A percentile compares a stretch with the other conserved stretches of the same genome.
phyloP scores from a whole-genome alignment of 129 eudicot species.

The Pittosporum tobira region DNA sequence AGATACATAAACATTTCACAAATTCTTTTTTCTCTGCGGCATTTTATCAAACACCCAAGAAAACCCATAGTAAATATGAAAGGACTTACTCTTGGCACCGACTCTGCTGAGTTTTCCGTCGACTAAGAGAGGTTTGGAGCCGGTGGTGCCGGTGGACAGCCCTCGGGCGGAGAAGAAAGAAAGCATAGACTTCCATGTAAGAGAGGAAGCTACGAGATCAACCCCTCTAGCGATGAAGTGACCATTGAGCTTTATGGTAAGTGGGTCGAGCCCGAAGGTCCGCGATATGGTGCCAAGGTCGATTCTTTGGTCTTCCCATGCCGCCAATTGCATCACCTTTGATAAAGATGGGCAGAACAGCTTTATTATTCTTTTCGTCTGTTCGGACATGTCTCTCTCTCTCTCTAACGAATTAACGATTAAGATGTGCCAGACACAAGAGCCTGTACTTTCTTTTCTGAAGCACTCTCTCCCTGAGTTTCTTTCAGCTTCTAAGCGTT shows the following conservation, averaged over 20 bases:
- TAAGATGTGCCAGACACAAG: neutral
- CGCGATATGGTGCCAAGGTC: slow-evolving; percentile 70
- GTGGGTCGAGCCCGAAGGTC: slow-evolving; percentile 69
- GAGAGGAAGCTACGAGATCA: slow-evolving; percentile 71
- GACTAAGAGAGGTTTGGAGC: slow-evolving; percentile 44
- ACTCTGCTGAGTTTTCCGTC: slow-evolving; percentile 54
- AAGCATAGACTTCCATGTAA: slow-evolving; percentile 76
- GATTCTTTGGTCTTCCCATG: slow-evolving; percentile 47
- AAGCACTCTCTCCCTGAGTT: neutral
- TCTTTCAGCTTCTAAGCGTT: slow-evolving; percentile 16
- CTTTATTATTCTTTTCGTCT: slow-evolving; percentile 26
- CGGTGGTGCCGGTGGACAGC: slow-evolving; percentile 47
- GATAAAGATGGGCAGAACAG: slow-evolving; percentile 59
- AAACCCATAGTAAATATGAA: neutral
- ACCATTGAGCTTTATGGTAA: slow-evolving; percentile 64
- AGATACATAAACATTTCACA: neutral
- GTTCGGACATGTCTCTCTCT: slow-evolving; percentile 19
- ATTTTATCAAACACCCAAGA: neutral
- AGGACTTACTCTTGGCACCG: slow-evolving; percentile 55
- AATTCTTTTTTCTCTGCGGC: neutral
- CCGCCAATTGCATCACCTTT: slow-evolving; percentile 29
- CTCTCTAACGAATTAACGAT: neutral
- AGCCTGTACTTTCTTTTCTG: neutral
- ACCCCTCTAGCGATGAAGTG: slow-evolving; percentile 74
- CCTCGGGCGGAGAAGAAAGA: slow-evolving; percentile 62